A percentile compares a stretch with the other conserved stretches of the same genome.
Conservation (phyloP, 352 stramenopile species). For the Aphanomyces stellatus region DNA sequence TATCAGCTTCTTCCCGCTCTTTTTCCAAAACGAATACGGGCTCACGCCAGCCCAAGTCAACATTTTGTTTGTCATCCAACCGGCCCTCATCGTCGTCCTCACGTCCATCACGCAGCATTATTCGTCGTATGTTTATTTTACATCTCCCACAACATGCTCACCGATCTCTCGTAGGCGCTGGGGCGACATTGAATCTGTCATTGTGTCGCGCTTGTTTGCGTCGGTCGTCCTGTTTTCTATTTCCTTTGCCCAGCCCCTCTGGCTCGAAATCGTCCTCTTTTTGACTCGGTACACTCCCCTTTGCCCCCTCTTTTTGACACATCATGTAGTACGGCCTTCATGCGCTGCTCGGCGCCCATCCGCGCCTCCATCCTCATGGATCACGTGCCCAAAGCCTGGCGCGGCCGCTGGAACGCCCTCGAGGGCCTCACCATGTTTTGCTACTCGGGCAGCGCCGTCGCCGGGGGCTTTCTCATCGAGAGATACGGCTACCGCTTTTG, state of each 20-base stretch:
- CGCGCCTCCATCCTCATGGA: conserved; percentile 73
- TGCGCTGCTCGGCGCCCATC: conserved; percentile 71
- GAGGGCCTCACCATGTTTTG: conserved; percentile 71
- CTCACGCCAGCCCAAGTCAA: conserved; percentile 64
- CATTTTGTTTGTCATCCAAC: conserved; percentile 52
- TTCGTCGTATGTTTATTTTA: conserved; percentile 24
- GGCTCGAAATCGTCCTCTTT: conserved; percentile 55
- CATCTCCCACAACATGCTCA: background rate
- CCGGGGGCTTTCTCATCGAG: conserved; percentile 68
- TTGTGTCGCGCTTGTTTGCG: conserved; percentile 42
- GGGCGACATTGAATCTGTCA: conserved; percentile 66
- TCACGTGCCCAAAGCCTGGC: conserved; percentile 57
- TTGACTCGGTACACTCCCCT: conserved; percentile 38
- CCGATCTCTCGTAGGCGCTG: conserved; percentile 16
- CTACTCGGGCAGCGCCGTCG: conserved; percentile 63
- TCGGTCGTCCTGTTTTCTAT: conserved; percentile 54
- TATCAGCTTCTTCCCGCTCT: conserved; percentile 77
- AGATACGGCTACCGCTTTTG: conserved; percentile 63
- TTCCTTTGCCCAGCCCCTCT: conserved; percentile 43
- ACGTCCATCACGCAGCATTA: conserved; percentile 41
- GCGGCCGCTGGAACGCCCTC: conserved; percentile 64
- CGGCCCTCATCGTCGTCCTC: conserved; percentile 53
- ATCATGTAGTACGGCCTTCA: conserved; percentile 44
- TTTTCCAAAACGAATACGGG: conserved; percentile 72
- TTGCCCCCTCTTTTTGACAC: background rate